Conservation (phyloP, 768 basidiomycete genomes). For the Calocera cornea region DNA sequence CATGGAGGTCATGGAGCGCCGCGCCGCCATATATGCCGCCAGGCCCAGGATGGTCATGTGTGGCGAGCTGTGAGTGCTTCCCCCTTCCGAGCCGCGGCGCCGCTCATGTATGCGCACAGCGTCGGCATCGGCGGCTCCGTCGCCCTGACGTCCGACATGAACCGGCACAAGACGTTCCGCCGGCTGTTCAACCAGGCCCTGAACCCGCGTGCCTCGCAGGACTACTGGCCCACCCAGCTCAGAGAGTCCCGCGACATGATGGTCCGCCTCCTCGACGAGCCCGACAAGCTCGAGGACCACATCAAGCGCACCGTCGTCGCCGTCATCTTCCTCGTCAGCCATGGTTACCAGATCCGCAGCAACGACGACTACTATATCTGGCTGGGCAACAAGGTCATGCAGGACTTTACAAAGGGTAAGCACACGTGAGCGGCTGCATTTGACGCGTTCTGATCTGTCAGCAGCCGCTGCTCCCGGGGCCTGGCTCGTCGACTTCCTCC, state of each 20-base stretch:
- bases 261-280: constrained; percentile 22
- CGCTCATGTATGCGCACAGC: constrained; percentile 23
- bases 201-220: constrained; percentile 24
- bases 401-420: constrained; percentile 1
- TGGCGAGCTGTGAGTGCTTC: neutral
- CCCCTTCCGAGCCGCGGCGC: neutral
- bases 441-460: neutral
- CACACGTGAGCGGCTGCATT: neutral
- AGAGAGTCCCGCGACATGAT: constrained; percentile 27
- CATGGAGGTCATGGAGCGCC: neutral
- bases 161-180: constrained; percentile 31
- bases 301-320: constrained; percentile 27
- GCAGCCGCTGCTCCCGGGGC: constrained; percentile 14
- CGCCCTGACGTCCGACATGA: constrained; percentile 31
- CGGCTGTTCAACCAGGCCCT: constrained; percentile 30
- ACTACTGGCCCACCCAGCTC: constrained; percentile 28
- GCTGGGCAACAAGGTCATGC: constrained; percentile 20
- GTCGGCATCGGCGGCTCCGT: constrained; percentile 31
- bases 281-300: constrained; percentile 26
- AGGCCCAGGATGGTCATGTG: constrained; percentile 3
- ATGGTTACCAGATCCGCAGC: constrained; percentile 20
- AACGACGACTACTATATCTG: constrained; percentile 21
- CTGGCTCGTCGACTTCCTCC: constrained; percentile 2
- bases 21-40: neutral
- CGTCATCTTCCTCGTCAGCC: constrained; percentile 1